phyloP scores from a whole-genome alignment of 2,329 filamentous ascomycete species.

The Beauveria rudraprayagi region DNA sequence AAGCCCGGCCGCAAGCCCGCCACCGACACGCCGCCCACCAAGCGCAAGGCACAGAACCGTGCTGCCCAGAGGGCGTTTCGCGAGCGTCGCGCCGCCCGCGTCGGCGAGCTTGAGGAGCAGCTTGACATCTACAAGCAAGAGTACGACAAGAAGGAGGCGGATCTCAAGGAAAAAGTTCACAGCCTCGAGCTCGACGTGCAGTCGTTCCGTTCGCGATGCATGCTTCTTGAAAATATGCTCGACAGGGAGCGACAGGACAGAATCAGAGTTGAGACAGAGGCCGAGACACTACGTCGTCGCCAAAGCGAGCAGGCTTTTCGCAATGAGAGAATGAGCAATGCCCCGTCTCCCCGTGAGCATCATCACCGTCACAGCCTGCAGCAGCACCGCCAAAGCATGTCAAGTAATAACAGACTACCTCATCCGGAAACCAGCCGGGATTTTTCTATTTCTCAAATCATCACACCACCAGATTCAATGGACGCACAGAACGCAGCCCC shows the following conservation, averaged over 20 bases:
- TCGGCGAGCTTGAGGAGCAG: slow-evolving; percentile 66
- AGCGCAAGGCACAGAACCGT: slow-evolving; percentile 90
- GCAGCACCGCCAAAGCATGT: slow-evolving; percentile 20
- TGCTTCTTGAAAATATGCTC: slow-evolving; percentile 55
- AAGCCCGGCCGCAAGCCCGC: slow-evolving; percentile 92
- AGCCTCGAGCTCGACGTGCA: slow-evolving; percentile 59
- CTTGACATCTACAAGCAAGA: slow-evolving; percentile 52
- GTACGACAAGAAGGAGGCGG: slow-evolving; percentile 49
- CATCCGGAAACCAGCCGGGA: slow-evolving; percentile 29
- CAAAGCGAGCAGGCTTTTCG: slow-evolving; percentile 22
- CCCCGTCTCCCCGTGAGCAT: slow-evolving; percentile 8
- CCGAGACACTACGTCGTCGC: slow-evolving; percentile 26
- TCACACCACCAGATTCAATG: slow-evolving; percentile 42
- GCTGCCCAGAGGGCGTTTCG: slow-evolving; percentile 86
- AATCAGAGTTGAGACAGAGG: slow-evolving; percentile 34
- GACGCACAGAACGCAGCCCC: slow-evolving; percentile 23
- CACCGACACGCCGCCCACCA: slow-evolving; percentile 85
- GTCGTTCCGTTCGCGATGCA: slow-evolving; percentile 54
- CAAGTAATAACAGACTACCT: slow-evolving; percentile 17
- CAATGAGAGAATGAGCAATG: slow-evolving; percentile 17
- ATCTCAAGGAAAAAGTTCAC: slow-evolving; percentile 48
- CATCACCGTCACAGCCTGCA: slow-evolving; percentile 21
- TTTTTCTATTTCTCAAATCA: slow-evolving; percentile 50
- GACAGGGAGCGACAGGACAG: slow-evolving; percentile 48
- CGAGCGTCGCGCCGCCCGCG: slow-evolving; percentile 75